Evolutionary conservation across 2,329 filamentous ascomycete species (phyloP), one percentile per base, ranked within the genome.

Genomic region (Didymella lethalis): DNA sequence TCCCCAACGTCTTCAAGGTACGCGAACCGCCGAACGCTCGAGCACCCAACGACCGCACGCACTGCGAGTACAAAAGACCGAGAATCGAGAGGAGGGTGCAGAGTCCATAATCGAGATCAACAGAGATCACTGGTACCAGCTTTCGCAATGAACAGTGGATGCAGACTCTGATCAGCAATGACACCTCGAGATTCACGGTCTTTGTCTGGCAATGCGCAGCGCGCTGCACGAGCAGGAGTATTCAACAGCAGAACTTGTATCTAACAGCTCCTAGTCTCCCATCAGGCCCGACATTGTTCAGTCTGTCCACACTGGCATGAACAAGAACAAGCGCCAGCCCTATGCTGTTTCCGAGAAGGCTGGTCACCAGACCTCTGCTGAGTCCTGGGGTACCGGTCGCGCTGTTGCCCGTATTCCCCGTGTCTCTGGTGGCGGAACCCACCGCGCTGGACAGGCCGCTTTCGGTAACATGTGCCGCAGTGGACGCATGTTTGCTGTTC

Each of bases 401-500:
- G 95, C 95, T 83, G 95, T 99, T 80, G 96, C 95, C 83, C 95
- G 95, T 98, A 99, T 99, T 79, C 95, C 96, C 79, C 95, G 95
- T 97, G 95, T 99, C 83, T 98, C 95, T 81, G 95, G 95, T 89
- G 94, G 95, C 86, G 95, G 95, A 92, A 99, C 95, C 82, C 95
- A 99, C 90, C 94, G 95, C 88, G 95, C 95, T 80, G 95, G 95
- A 87, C 95, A 99, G 88, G 95, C 95, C 83, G 95, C 95, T 76
- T 99, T 98, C 84, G 95, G 95, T 92, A 99, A 99, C 91, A 93
- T 94, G 93, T 99, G 95, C 87, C 93, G 95, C 83, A 97, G 94
- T 81, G 95, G 96, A 87, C 95, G 95, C 86, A 99, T 99, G 95
- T 99, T 99, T 86, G 95, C 95, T 75, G 28, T 29, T 7, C 10